Evolutionary conservation across 1,284 basidiomycete species (phyloP).

Genomic region (Sporisorium graminicola): DNA sequence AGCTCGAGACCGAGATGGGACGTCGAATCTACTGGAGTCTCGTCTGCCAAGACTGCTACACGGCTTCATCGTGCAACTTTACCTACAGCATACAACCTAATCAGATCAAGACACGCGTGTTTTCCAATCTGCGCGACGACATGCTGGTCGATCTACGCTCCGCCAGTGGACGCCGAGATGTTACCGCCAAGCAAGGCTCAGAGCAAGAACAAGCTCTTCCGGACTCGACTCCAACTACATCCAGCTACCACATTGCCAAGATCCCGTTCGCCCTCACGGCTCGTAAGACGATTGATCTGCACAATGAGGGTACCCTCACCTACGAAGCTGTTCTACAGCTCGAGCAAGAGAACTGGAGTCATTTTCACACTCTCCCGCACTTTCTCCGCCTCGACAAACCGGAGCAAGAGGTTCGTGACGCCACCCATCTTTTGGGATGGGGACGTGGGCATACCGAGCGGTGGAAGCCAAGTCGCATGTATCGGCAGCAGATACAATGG

Average conservation of each 20-base stretch:
- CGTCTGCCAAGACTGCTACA: constrained; percentile 6
- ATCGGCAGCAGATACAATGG: constrained; percentile 6
- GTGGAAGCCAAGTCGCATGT: neutral
- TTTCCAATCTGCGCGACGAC: constrained; percentile 9
- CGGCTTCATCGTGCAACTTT: constrained; percentile 6
- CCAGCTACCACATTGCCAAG: constrained; percentile 9
- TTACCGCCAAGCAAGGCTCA: neutral
- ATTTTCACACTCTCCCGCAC: neutral
- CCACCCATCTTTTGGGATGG: neutral
- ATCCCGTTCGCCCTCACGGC: constrained; percentile 5
- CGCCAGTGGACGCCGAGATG: neutral
- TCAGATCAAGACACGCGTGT: constrained; percentile 1
- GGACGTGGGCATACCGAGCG: constrained; percentile 1
- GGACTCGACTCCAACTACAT: neutral
- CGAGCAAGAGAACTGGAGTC: constrained; percentile 4
- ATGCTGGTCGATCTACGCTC: neutral
- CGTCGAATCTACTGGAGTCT: constrained; percentile 5
- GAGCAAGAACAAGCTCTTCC: neutral
- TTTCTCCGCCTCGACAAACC: constrained; percentile 9
- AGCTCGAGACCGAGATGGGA: neutral
- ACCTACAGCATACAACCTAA: constrained; percentile 7
- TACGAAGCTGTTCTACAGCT: constrained; percentile 1
- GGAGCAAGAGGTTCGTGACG: neutral
- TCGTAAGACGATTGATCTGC: constrained; percentile 2
- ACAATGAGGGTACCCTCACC: constrained; percentile 6